Evolutionary conservation across 1,139 yeast genomes (phyloP).

Genomic region (Kurtzmaniella quercitrusa): DNA sequence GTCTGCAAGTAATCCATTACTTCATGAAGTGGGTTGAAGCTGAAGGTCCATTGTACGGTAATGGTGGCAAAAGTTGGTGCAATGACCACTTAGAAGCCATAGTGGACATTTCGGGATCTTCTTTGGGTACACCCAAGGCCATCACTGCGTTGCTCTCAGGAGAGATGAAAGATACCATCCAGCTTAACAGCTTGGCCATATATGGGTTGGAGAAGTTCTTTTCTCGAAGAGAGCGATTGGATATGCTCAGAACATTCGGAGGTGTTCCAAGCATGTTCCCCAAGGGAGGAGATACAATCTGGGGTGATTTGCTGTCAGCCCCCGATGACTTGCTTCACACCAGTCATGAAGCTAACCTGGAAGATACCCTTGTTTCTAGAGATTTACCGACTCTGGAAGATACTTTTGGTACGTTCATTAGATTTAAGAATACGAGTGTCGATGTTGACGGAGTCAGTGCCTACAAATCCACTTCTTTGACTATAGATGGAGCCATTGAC

Average conservation of each 20-base stretch:
- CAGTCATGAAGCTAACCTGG: constrained; percentile 16
- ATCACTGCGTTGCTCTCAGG: constrained; percentile 89
- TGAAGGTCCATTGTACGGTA: constrained; percentile 69
- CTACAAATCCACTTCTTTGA: constrained; percentile 39
- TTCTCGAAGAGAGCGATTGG: constrained; percentile 82
- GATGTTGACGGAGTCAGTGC: background rate
- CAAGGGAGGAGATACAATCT: constrained; percentile 83
- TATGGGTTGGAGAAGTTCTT: constrained; percentile 93
- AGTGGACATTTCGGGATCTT: constrained; percentile 83
- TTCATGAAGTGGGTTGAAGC: constrained; percentile 97
- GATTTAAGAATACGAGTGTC: constrained; percentile 47
- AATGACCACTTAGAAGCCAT: constrained; percentile 74
- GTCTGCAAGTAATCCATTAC: constrained; percentile 81
- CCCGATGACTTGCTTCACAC: constrained; percentile 56
- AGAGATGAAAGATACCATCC: constrained; percentile 97
- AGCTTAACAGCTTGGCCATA: constrained; percentile 85
- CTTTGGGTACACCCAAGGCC: constrained; percentile 91
- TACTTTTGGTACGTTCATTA: constrained; percentile 72
- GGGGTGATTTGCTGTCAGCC: constrained; percentile 67
- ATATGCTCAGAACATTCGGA: constrained; percentile 81
- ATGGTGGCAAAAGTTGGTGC: constrained; percentile 87
- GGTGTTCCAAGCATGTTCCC: constrained; percentile 96
- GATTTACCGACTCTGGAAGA: constrained; percentile 22
- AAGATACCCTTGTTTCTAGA: constrained; percentile 17
- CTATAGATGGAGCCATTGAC: constrained; percentile 65